A percentile compares a stretch with the other conserved stretches of the same genome.
Conservation (phyloP, 108 stramenopile species). For the Aureococcus anophagefferens region DNA sequence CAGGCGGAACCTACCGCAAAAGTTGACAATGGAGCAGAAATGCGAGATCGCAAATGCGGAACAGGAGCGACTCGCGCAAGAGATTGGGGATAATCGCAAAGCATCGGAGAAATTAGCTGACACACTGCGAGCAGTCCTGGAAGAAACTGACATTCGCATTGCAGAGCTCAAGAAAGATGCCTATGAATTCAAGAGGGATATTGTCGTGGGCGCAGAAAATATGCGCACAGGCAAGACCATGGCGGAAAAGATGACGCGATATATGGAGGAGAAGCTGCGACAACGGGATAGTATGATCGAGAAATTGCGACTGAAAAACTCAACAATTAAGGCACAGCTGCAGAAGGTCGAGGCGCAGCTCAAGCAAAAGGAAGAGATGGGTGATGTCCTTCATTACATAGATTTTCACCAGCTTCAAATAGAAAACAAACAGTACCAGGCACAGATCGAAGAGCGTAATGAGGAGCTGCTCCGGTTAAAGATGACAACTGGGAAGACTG, state of each 20-base stretch:
- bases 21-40: conserved; percentile 11
- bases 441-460: conserved; percentile 53
- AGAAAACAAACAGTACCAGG: conserved; percentile 58
- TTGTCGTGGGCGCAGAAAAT: conserved; percentile 56
- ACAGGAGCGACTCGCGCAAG: conserved; percentile 1
- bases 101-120: conserved; percentile 33
- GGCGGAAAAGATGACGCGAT: conserved; percentile 42
- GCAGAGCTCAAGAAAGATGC: conserved; percentile 53
- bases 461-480: conserved; percentile 50
- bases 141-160: conserved; percentile 51
- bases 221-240: conserved; percentile 46
- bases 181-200: conserved; percentile 56
- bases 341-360: conserved; percentile 43
- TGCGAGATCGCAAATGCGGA: conserved; percentile 7
- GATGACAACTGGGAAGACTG: conserved; percentile 38
- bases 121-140: conserved; percentile 47
- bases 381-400: conserved; percentile 58
- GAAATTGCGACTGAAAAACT: conserved; percentile 55
- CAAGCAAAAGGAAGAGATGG: conserved; percentile 52
- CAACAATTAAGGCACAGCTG: conserved; percentile 38
- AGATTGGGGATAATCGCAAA: neutral
- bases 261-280: conserved; percentile 51
- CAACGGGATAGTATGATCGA: conserved; percentile 42
- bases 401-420: conserved; percentile 64
- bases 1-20: neutral